A percentile compares a stretch with the other conserved stretches of the same genome.
Conservation (phyloP, 2,329 filamentous ascomycete genomes). For the Colletotrichum sp. region DNA sequence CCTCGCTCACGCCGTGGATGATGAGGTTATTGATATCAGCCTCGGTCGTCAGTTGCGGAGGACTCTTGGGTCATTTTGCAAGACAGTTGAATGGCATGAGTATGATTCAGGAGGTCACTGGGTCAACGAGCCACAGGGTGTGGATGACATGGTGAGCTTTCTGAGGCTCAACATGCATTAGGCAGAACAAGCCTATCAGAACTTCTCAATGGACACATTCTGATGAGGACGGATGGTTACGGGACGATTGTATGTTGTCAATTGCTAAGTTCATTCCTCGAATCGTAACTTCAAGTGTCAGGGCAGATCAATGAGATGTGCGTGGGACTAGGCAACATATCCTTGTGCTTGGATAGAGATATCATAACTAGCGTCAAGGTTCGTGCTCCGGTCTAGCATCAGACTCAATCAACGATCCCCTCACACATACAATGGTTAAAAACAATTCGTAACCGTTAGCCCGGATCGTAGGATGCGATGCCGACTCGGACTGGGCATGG, state of each 20-base stretch:
- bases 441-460: background rate
- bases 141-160: slow-evolving; percentile 25
- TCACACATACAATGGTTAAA: background rate
- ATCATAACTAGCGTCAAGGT: background rate
- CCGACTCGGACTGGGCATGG: background rate
- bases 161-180: background rate
- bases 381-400: background rate
- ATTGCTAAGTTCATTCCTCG: background rate
- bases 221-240: background rate
- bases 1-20: slow-evolving; percentile 31
- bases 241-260: background rate
- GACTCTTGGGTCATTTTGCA: slow-evolving; percentile 4
- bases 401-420: background rate
- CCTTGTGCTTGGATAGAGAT: background rate
- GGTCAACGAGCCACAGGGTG: slow-evolving; percentile 30
- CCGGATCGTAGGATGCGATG: background rate
- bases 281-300: background rate
- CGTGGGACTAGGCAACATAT: background rate
- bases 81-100: slow-evolving; percentile 29
- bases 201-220: background rate
- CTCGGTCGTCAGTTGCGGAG: slow-evolving; percentile 28
- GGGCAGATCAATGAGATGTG: background rate
- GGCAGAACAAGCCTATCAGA: background rate
- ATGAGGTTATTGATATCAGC: slow-evolving; percentile 29
- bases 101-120: slow-evolving; percentile 33